These are phyloP conservation scores for Backusella tuberculispora DNA, from an alignment of 192 early-diverging fungal species.

Conservation along the genomic window DNA sequence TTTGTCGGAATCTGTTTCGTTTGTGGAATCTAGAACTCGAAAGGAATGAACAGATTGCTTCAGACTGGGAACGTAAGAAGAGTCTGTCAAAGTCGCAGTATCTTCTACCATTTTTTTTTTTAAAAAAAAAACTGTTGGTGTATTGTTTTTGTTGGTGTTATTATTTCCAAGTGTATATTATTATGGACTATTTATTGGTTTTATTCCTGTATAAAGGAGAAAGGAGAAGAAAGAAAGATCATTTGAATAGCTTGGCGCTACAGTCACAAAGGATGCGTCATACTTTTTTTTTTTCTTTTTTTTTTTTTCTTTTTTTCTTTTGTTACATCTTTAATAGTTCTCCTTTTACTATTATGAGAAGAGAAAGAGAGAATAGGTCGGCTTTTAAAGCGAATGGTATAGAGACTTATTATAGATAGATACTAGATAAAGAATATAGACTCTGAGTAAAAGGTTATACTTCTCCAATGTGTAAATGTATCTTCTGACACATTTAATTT, in stretches of 20 bases:
- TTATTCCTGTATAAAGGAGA: background rate
- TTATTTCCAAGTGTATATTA: background rate
- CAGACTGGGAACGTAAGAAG: background rate
- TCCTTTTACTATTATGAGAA: background rate
- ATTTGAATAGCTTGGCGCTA: background rate
- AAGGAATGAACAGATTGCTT: slow-evolving; percentile 6
- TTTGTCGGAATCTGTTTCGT: slow-evolving; percentile 25
- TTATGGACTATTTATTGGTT: background rate
- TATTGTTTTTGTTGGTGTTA: slow-evolving; percentile 1
- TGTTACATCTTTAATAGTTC: background rate
- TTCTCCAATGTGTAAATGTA: too few relatives aligned
- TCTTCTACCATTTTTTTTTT: slow-evolving; percentile 13
- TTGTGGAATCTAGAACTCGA: background rate
- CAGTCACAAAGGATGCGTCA: slow-evolving; percentile 4
- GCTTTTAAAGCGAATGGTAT: too few relatives aligned
- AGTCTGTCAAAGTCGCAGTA: background rate
- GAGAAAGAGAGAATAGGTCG: background rate
- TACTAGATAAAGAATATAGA: too few relatives aligned
- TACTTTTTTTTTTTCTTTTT: background rate
- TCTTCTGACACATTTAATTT: too few relatives aligned
- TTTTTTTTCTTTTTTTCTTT: background rate
- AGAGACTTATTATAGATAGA: too few relatives aligned
- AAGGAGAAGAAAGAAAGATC: background rate
- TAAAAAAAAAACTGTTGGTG: background rate
- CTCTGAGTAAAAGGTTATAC: too few relatives aligned